phyloP scores from a whole-genome alignment of 371 early-diverging fungal species.

The Zopfochytrium polystomum region DNA sequence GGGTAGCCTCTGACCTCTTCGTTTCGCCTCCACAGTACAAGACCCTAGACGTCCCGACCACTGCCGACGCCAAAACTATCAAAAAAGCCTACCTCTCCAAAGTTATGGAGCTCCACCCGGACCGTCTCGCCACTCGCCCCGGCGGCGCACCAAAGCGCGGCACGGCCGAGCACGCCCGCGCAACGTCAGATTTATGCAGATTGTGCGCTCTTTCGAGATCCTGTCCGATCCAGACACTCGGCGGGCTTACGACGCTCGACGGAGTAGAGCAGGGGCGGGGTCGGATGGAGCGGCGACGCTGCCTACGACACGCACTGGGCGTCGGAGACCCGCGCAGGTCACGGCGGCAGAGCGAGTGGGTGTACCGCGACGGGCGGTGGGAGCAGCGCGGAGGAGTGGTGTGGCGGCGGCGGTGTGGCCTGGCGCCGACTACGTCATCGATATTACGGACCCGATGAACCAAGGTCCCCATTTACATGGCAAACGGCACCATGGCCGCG shows the following conservation, averaged over 20 bases:
- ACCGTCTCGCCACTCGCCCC: conserved; percentile 21
- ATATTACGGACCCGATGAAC: conserved; percentile 15
- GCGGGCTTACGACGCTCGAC: conserved; percentile 26
- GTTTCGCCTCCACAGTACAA: too few relatives aligned
- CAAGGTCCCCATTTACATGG: conserved; percentile 10
- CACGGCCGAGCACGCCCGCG: conserved; percentile 6
- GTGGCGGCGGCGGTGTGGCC: not conserved
- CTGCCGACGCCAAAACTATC: conserved; percentile 23
- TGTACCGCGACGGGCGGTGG: too few relatives aligned
- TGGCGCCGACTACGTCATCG: conserved; percentile 5
- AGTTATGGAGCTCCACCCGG: conserved; percentile 39
- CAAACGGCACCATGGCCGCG: conserved; percentile 12
- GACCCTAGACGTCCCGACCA: conserved; percentile 24
- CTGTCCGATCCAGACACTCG: conserved; percentile 21
- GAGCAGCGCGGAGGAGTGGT: too few relatives aligned
- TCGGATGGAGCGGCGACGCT: too few relatives aligned
- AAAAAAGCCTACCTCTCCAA: conserved; percentile 35
- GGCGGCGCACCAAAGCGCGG: conserved; percentile 11
- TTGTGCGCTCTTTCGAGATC: conserved; percentile 36
- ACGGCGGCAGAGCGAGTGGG: too few relatives aligned
- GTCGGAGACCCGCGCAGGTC: too few relatives aligned
- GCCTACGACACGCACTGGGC: too few relatives aligned
- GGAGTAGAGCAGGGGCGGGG: too few relatives aligned
- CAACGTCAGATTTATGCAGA: conserved; percentile 29
- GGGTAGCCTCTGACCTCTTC: too few relatives aligned